Conservation (phyloP, 345 rosid genomes). For the Pugionium cornutum region DNA sequence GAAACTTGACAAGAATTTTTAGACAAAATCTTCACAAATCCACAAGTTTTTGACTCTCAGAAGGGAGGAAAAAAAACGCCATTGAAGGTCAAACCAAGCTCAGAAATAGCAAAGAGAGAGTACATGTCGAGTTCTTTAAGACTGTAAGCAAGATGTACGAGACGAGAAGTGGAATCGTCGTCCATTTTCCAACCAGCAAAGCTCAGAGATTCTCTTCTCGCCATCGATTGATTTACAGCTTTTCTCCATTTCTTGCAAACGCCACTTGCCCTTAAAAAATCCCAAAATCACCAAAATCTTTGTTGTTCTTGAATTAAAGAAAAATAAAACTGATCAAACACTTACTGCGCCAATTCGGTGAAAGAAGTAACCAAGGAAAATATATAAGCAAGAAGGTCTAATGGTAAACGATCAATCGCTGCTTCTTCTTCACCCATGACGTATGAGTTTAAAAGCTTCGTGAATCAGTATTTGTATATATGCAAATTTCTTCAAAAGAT, state of each 20-base stretch:
- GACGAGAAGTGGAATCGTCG: conserved; percentile 73
- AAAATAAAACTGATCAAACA: conserved; percentile 11
- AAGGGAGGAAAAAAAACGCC: conserved; percentile 6
- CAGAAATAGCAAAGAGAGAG: not conserved
- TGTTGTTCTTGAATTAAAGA: not conserved
- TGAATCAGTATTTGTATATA: not conserved
- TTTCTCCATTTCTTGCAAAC: conserved; percentile 87
- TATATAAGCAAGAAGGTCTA: conserved; percentile 72
- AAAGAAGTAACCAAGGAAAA: conserved; percentile 61
- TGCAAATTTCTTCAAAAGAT: not conserved
- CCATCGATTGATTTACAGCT: conserved; percentile 82
- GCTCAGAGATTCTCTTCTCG: conserved; percentile 62
- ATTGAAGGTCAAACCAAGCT: conserved; percentile 22
- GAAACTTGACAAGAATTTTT: conserved; percentile 1
- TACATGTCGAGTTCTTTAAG: conserved; percentile 94
- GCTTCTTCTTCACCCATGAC: conserved; percentile 43
- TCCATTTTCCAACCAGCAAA: conserved; percentile 88
- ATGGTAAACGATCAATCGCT: conserved; percentile 76
- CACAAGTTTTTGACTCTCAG: conserved; percentile 1
- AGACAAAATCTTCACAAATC: conserved; percentile 4
- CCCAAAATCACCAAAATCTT: not conserved
- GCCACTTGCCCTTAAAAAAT: conserved; percentile 60
- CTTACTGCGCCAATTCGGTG: conserved; percentile 86
- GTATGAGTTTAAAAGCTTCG: not conserved
- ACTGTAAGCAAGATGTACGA: conserved; percentile 65